phyloP scores from a whole-genome alignment of 2,329 filamentous ascomycete species.

The Scopulariopsis brevicaulis region DNA sequence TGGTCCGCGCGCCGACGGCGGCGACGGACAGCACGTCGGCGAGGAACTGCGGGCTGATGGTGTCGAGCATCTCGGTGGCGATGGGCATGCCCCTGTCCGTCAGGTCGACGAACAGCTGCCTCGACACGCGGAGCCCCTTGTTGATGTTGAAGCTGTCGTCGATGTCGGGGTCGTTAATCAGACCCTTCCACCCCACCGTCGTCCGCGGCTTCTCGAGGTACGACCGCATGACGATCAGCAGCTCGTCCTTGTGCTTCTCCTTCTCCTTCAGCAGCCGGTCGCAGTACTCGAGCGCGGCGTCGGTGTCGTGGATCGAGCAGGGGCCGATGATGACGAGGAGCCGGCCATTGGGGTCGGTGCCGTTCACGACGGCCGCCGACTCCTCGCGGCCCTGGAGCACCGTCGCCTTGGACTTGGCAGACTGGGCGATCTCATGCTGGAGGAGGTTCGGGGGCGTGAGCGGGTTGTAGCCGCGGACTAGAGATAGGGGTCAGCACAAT shows the following conservation, averaged over 20 bases:
- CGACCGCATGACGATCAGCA: conserved; percentile 92
- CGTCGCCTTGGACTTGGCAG: conserved; percentile 43
- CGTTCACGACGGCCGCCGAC: conserved; percentile 57
- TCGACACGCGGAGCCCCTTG: conserved; percentile 87
- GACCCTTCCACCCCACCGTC: conserved; percentile 96
- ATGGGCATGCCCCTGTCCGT: conserved; percentile 85
- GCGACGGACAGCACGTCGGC: conserved; percentile 92
- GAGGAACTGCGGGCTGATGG: conserved; percentile 95
- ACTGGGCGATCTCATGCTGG: conserved; percentile 76
- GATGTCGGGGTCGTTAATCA: conserved; percentile 98
- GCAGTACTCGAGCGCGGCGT: conserved; percentile 80
- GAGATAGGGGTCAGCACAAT: conserved; percentile 7
- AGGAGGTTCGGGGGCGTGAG: conserved; percentile 88
- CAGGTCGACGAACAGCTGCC: conserved; percentile 86
- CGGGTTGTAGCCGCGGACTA: conserved; percentile 76
- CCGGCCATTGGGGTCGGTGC: conserved; percentile 48
- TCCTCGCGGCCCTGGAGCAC: conserved; percentile 53
- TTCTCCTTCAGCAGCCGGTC: conserved; percentile 64
- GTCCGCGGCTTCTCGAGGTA: conserved; percentile 99
- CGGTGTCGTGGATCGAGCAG: conserved; percentile 94
- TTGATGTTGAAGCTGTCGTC: conserved; percentile 98
- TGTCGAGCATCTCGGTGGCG: conserved; percentile 96
- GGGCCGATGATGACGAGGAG: conserved; percentile 91
- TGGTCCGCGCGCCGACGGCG: conserved; percentile 91
- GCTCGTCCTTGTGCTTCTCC: conserved; percentile 68